Percentiles rank a stretch among this genome's conserved stretches.
These are phyloP conservation scores for Harringtonia aguacate DNA, from an alignment of 2,329 filamentous ascomycete species.

Conservation along the genomic window DNA sequence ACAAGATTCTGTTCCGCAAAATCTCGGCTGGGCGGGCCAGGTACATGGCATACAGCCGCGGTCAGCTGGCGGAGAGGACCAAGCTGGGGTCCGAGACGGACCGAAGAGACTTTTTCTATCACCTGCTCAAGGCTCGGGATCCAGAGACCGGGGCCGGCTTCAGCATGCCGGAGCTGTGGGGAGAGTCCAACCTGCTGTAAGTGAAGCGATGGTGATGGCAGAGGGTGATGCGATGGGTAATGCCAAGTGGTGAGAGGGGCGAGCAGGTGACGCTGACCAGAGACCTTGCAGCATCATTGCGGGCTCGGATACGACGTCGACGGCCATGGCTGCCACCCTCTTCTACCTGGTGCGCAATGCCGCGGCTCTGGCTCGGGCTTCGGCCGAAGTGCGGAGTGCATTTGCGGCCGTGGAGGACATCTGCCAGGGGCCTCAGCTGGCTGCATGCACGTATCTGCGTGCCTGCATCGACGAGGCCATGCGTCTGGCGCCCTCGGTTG, in stretches of 20 bases:
- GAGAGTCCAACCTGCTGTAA: constrained; percentile 56
- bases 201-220: constrained; percentile 13
- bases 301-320: constrained; percentile 62
- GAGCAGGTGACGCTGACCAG: neutral
- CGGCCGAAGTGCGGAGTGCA: constrained; percentile 37
- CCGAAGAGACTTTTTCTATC: constrained; percentile 67
- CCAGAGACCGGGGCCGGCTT: constrained; percentile 60
- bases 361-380: constrained; percentile 32
- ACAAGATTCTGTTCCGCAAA: constrained; percentile 56
- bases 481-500: constrained; percentile 51
- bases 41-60: constrained; percentile 62
- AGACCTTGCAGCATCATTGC: constrained; percentile 46
- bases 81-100: constrained; percentile 54
- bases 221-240: neutral
- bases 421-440: constrained; percentile 36
- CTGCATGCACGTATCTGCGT: constrained; percentile 45
- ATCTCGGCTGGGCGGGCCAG: constrained; percentile 56
- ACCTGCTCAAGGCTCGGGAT: constrained; percentile 60
- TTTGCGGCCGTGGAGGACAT: constrained; percentile 46
- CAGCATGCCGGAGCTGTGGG: constrained; percentile 56
- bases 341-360: constrained; percentile 51
- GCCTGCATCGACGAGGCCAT: constrained; percentile 57
- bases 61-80: constrained; percentile 55
- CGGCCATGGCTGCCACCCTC: constrained; percentile 50
- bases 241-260: neutral